Evolutionary conservation across 768 basidiomycete species (phyloP).

Genomic region (Fomitopsis serialis): DNA sequence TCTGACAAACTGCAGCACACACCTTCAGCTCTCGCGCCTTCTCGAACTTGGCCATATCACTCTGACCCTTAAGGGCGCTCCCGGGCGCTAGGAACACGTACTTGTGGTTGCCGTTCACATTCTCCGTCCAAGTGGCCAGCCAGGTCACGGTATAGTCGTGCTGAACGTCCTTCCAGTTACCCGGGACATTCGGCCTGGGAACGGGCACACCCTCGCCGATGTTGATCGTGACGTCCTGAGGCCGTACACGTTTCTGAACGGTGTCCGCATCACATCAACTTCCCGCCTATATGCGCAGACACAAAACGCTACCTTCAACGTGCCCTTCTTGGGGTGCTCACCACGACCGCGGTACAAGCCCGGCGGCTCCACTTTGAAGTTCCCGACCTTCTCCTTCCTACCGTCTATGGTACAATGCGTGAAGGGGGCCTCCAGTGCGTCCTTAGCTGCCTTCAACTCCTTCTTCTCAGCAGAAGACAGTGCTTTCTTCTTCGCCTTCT

Average conservation of each 20-base stretch:
- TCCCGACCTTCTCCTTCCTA: slow-evolving; percentile 96
- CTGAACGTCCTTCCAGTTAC: slow-evolving; percentile 81
- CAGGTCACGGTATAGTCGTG: slow-evolving; percentile 98
- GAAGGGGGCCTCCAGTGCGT: slow-evolving; percentile 80
- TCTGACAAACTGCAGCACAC: neutral
- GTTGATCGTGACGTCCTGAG: slow-evolving; percentile 95
- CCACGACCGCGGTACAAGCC: slow-evolving; percentile 98
- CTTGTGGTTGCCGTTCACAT: slow-evolving; percentile 92
- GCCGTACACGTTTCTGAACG: slow-evolving; percentile 73
- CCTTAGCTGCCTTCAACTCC: slow-evolving; percentile 78
- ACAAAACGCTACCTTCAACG: slow-evolving; percentile 63
- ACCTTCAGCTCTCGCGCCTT: slow-evolving; percentile 97
- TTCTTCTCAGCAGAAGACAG: slow-evolving; percentile 88
- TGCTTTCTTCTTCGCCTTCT: slow-evolving; percentile 90
- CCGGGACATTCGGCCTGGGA: slow-evolving; percentile 88
- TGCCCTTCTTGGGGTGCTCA: slow-evolving; percentile 96
- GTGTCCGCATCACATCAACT: slow-evolving; percentile 1
- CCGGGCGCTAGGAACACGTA: slow-evolving; percentile 99
- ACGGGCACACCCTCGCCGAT: slow-evolving; percentile 72
- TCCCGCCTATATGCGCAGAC: neutral
- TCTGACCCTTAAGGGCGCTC: slow-evolving; percentile 95
- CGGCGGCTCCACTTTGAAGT: slow-evolving; percentile 97
- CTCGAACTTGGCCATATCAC: slow-evolving; percentile 96
- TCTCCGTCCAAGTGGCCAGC: slow-evolving; percentile 99
- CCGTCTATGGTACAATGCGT: slow-evolving; percentile 87